These are phyloP conservation scores for Cyberlindnera veronae DNA, from an alignment of 805 yeast species.

Conservation along the genomic window DNA sequence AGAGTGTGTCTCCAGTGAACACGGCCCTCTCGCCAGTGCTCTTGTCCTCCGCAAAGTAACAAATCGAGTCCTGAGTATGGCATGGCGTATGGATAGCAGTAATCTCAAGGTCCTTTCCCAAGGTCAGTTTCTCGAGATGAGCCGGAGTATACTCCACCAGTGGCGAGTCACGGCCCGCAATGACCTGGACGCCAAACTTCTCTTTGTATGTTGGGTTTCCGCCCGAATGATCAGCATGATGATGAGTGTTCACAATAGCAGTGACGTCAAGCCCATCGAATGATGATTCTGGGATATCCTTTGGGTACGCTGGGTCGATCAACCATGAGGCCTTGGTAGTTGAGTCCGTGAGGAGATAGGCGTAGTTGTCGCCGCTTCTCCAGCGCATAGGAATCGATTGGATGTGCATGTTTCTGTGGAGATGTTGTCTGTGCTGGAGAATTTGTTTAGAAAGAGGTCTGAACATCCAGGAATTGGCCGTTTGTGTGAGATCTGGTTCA, in stretches of 20 bases:
- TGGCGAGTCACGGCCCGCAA: slow-evolving; percentile 84
- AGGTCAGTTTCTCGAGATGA: slow-evolving; percentile 53
- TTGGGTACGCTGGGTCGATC: slow-evolving; percentile 90
- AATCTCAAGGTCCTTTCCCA: slow-evolving; percentile 64
- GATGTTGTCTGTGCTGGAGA: not conserved
- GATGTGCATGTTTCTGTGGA: slow-evolving; percentile 67
- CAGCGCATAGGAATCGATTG: slow-evolving; percentile 87
- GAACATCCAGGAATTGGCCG: not conserved
- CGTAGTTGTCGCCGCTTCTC: slow-evolving; percentile 90
- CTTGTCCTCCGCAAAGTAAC: slow-evolving; percentile 69
- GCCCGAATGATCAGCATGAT: slow-evolving; percentile 92
- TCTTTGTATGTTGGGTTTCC: slow-evolving; percentile 53
- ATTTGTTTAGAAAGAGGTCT: not conserved
- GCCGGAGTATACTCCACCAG: slow-evolving; percentile 67
- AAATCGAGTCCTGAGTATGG: slow-evolving; percentile 94
- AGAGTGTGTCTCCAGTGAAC: slow-evolving; percentile 94
- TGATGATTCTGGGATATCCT: slow-evolving; percentile 50
- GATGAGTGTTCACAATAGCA: slow-evolving; percentile 93
- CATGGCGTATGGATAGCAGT: slow-evolving; percentile 94
- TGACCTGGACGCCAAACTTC: slow-evolving; percentile 48
- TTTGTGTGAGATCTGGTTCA: too few species aligned
- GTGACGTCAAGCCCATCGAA: slow-evolving; percentile 45
- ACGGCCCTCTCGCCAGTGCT: slow-evolving; percentile 65
- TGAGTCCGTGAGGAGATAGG: slow-evolving; percentile 72
- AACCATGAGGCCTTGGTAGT: slow-evolving; percentile 69